These are phyloP conservation scores for Porphyrellus cyaneotinctus DNA, from an alignment of 768 basidiomycete genomes.

Conservation along the genomic window DNA sequence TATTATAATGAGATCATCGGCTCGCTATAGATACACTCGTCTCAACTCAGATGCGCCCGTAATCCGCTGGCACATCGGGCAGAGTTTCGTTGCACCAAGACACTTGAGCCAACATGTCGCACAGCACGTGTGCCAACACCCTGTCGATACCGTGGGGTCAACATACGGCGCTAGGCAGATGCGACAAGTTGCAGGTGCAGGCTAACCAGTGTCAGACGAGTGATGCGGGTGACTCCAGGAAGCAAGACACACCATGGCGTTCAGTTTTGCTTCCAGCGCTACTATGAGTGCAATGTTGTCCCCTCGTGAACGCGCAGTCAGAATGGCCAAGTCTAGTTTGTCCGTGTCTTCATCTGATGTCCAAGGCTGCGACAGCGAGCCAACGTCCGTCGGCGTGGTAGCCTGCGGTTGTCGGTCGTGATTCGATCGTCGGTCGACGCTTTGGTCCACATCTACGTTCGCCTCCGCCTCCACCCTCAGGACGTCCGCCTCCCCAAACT, in stretches of 20 bases:
- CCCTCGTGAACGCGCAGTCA: slow-evolving; percentile 45
- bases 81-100: slow-evolving; percentile 74
- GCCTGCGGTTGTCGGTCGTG: slow-evolving; percentile 37
- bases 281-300: slow-evolving; percentile 45
- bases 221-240: slow-evolving; percentile 30
- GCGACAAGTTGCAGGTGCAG: slow-evolving; percentile 47
- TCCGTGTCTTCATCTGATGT: slow-evolving; percentile 36
- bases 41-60: slow-evolving; percentile 73
- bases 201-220: slow-evolving; percentile 11
- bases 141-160: slow-evolving; percentile 77
- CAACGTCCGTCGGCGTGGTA: not conserved
- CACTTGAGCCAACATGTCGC: slow-evolving; percentile 82
- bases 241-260: slow-evolving; percentile 46
- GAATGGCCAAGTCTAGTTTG: slow-evolving; percentile 46
- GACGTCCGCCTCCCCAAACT: slow-evolving; percentile 75
- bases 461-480: slow-evolving; percentile 34
- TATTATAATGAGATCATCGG: not conserved
- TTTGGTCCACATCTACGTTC: slow-evolving; percentile 13
- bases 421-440: slow-evolving; percentile 11
- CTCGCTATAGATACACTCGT: slow-evolving; percentile 59
- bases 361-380: not conserved
- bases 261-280: slow-evolving; percentile 61
- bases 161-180: slow-evolving; percentile 76
- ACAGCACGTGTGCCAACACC: slow-evolving; percentile 88
- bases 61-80: slow-evolving; percentile 85